A percentile compares a stretch with the other conserved stretches of the same genome.
These are phyloP conservation scores for Fusarium temperatum DNA, from an alignment of 2,329 filamentous ascomycete species.

Conservation along the genomic window DNA sequence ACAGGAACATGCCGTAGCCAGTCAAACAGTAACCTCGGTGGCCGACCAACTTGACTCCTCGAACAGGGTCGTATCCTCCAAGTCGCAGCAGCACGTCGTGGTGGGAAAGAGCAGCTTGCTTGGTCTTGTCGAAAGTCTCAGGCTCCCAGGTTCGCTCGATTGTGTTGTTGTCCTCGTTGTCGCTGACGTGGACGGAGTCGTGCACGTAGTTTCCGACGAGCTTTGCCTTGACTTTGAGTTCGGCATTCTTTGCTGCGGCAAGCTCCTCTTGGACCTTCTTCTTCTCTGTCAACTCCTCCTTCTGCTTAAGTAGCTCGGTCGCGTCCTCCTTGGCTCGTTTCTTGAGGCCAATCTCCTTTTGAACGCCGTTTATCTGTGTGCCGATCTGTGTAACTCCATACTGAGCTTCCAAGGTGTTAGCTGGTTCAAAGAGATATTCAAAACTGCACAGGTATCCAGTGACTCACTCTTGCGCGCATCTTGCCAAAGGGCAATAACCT, in stretches of 20 bases:
- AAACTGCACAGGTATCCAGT: conserved; percentile 7
- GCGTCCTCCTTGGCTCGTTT: conserved; percentile 96
- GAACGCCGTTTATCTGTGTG: conserved; percentile 84
- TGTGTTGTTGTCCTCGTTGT: conserved; percentile 89
- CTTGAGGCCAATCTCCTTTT: conserved; percentile 90
- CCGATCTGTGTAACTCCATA: conserved; percentile 84
- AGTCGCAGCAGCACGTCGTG: conserved; percentile 91
- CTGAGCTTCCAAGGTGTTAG: conserved; percentile 56
- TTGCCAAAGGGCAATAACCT: conserved; percentile 87
- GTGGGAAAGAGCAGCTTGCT: conserved; percentile 84
- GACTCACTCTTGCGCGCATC: conserved; percentile 76
- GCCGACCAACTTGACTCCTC: conserved; percentile 92
- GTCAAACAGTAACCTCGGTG: conserved; percentile 94
- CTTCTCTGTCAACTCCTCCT: conserved; percentile 79
- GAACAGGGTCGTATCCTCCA: conserved; percentile 91
- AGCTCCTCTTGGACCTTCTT: conserved; percentile 82
- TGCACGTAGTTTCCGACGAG: conserved; percentile 80
- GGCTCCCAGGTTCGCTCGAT: conserved; percentile 83
- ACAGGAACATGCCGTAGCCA: conserved; percentile 85
- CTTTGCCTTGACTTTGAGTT: conserved; percentile 80
- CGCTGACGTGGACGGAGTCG: conserved; percentile 82
- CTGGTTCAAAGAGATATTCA: neutral
- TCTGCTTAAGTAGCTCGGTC: conserved; percentile 79
- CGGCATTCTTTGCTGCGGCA: conserved; percentile 77
- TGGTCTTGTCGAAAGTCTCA: conserved; percentile 76